phyloP scores from a whole-genome alignment of 306 rosid genomes.

The Vigna radiata region DNA sequence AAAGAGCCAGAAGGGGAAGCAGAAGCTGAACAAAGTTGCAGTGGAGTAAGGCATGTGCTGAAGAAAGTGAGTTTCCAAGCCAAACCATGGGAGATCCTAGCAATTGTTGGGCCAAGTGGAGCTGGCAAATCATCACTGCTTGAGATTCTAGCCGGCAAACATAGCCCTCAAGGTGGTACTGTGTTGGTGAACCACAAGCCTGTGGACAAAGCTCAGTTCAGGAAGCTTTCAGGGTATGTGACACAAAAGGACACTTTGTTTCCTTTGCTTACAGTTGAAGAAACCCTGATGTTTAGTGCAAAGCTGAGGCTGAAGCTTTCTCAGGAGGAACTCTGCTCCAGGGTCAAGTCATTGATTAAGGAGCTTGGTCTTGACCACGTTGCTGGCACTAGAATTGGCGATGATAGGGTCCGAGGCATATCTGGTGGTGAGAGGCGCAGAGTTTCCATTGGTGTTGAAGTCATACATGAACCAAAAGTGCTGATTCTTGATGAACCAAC shows the following conservation, averaged over 20 bases:
- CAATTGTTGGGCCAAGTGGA: constrained; percentile 96
- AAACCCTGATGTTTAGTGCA: constrained; percentile 87
- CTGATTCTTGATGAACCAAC: constrained; percentile 93
- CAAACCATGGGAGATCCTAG: constrained; percentile 81
- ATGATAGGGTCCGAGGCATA: constrained; percentile 80
- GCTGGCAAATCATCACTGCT: constrained; percentile 93
- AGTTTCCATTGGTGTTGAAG: constrained; percentile 94
- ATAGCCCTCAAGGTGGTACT: constrained; percentile 65
- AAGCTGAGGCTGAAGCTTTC: constrained; percentile 63
- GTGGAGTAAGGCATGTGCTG: constrained; percentile 62
- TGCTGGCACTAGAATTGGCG: constrained; percentile 75
- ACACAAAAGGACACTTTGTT: constrained; percentile 82
- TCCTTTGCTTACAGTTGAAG: constrained; percentile 88
- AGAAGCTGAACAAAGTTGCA: constrained; percentile 40
- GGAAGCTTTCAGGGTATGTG: constrained; percentile 85
- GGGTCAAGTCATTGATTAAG: constrained; percentile 70
- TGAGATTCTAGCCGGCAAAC: constrained; percentile 84
- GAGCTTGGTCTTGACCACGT: constrained; percentile 84
- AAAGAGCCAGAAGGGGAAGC: constrained; percentile 47
- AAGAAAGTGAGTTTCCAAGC: constrained; percentile 68
- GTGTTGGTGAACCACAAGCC: constrained; percentile 70
- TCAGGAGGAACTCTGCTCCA: constrained; percentile 51
- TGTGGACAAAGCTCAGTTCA: constrained; percentile 65
- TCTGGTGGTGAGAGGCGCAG: constrained; percentile 94
- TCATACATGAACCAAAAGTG: constrained; percentile 88